Percentiles rank a stretch among this genome's conserved stretches.
Conservation (phyloP, 2,329 filamentous ascomycete genomes). For the Trichoderma brevicompactum region DNA sequence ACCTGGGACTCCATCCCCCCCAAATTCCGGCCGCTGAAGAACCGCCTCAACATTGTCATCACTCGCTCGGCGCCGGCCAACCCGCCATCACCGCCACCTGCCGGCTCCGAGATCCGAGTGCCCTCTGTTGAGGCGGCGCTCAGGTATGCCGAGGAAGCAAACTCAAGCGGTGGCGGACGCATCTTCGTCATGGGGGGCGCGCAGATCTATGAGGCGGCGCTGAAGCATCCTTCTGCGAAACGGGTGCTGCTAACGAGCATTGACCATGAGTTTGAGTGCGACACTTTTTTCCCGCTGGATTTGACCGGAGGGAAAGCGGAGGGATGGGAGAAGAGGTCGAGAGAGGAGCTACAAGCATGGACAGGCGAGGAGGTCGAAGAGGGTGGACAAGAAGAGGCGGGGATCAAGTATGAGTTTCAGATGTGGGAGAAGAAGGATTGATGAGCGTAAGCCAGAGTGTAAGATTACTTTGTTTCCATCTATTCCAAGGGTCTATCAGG, state of each 20-base stretch:
- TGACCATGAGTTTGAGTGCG: constrained; percentile 71
- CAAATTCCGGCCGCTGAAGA: constrained; percentile 77
- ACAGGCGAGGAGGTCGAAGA: constrained; percentile 66
- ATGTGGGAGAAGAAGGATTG: constrained; percentile 66
- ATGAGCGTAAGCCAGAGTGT: constrained; percentile 22
- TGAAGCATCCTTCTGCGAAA: constrained; percentile 61
- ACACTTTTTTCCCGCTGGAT: constrained; percentile 71
- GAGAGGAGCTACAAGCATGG: constrained; percentile 62
- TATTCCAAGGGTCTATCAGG: constrained; percentile 18
- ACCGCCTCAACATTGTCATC: constrained; percentile 81
- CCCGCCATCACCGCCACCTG: constrained; percentile 7
- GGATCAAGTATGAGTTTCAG: constrained; percentile 70
- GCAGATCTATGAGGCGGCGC: constrained; percentile 77
- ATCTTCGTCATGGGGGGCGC: constrained; percentile 90
- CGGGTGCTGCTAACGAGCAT: constrained; percentile 74
- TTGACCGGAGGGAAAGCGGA: constrained; percentile 47
- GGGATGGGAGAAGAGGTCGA: constrained; percentile 59
- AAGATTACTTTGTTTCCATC: constrained; percentile 4
- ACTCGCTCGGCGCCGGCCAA: constrained; percentile 54
- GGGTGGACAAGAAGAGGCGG: constrained; percentile 64
- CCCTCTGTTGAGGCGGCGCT: constrained; percentile 64
- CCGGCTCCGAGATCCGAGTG: constrained; percentile 45
- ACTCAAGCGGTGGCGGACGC: constrained; percentile 49
- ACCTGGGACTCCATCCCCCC: constrained; percentile 91
- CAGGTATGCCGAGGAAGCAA: constrained; percentile 47